These are phyloP conservation scores for Bassia scoparia DNA, from an alignment of 148 eudicot species.

Conservation along the genomic window DNA sequence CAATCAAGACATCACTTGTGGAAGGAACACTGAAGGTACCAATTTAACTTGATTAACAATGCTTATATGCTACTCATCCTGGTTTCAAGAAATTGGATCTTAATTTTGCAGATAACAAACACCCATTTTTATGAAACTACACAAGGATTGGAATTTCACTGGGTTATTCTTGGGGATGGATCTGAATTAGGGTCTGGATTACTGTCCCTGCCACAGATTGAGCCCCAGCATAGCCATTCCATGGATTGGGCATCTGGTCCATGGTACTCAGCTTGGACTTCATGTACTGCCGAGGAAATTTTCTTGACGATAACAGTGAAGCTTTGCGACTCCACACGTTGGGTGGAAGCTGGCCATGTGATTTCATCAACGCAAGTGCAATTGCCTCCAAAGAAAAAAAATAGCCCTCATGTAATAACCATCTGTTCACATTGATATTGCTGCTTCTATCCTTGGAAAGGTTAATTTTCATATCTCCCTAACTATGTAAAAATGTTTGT, in stretches of 20 bases:
- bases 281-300: slow-evolving; percentile 52
- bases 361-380: slow-evolving; percentile 70
- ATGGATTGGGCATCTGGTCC: slow-evolving; percentile 65
- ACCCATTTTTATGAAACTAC: slow-evolving; percentile 68
- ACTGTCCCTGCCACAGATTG: slow-evolving; percentile 49
- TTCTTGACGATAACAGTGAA: slow-evolving; percentile 65
- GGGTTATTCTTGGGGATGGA: slow-evolving; percentile 79
- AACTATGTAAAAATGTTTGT: slow-evolving; percentile 8
- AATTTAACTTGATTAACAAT: slow-evolving; percentile 6
- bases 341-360: slow-evolving; percentile 81
- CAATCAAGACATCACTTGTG: slow-evolving; percentile 65
- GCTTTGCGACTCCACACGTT: slow-evolving; percentile 55
- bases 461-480: background rate
- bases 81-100: slow-evolving; percentile 8
- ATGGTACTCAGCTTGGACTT: slow-evolving; percentile 61
- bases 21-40: slow-evolving; percentile 73
- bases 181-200: slow-evolving; percentile 67
- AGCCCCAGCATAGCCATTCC: slow-evolving; percentile 49
- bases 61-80: background rate
- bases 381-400: slow-evolving; percentile 57
- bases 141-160: slow-evolving; percentile 57
- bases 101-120: slow-evolving; percentile 59
- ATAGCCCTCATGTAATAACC: slow-evolving; percentile 46
- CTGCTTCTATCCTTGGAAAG: background rate
- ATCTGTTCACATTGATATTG: background rate